Base-by-base conservation (phyloP, 805 yeast species). In the Yarrowia deformans region DNA sequence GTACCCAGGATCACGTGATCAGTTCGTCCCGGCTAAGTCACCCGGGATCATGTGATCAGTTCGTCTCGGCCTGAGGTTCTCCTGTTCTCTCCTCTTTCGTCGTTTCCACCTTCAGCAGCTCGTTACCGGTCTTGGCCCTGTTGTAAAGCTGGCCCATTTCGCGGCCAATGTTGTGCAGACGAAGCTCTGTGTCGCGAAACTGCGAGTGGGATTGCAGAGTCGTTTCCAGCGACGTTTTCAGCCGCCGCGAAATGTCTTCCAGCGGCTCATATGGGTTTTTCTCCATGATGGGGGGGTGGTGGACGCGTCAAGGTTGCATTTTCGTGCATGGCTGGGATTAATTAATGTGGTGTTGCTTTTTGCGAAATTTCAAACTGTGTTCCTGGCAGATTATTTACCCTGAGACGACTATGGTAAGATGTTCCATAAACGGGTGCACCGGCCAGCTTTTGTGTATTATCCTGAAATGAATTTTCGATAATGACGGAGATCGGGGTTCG, bases 221-320 rank as follows among this genome's bases (percentile, higher is more conserved):
- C 5, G 29, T 18, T 8, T 60, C 52, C 14, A 60, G 19, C 34
- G 66, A 32, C 66, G 7, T 6, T 14, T 45, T 43, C 29, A 60
- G 66, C 13, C 52, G 50, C 2, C 52, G 50, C 4, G 66, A 60
- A 43, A 60, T 43, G 18, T 34, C 42, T 39, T 60, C 66, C 66
- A 60, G 12, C 4, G 66, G 66, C 52, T 60, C 52, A 48, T 60
- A 60, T n/a, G 66, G 66, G 42, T 60, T 60, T 5, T 43, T 34
- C n/a, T 45, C 23, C 60, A 54, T 54, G 60, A 13, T 54, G 60
- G 29, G 29, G n/a, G 29, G 23, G 56, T 34, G 40, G 8, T 34
- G 43, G 45, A 54, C 60, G 60, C 60, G 60, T 54, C n/a, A 6
- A 19, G 10, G 45, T 54, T 42, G 12, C 60, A 54, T 19, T 37